These are phyloP conservation scores for Claviceps sp. DNA, from an alignment of 2,329 filamentous ascomycete species.

Conservation along the genomic window DNA sequence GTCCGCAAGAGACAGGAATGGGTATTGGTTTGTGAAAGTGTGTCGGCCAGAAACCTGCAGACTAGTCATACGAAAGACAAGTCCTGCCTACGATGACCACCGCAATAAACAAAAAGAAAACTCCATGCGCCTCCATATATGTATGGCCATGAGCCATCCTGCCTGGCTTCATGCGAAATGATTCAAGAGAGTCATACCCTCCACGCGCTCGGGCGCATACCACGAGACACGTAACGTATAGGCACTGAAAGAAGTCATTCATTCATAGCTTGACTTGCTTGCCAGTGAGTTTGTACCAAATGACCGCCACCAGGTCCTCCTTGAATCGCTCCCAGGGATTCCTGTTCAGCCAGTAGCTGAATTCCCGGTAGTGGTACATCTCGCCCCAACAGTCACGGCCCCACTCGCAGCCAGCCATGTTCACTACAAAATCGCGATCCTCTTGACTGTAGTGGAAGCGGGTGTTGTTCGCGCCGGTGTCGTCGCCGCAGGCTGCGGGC, in stretches of 20 bases:
- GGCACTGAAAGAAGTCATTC: background rate
- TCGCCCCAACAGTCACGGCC: constrained; percentile 95
- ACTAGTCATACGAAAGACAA: background rate
- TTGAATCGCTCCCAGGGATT: constrained; percentile 67
- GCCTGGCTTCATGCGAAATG: background rate
- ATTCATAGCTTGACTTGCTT: constrained; percentile 41
- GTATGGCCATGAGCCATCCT: background rate
- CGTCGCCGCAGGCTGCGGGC: constrained; percentile 71
- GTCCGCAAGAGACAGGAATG: background rate
- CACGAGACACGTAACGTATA: no score
- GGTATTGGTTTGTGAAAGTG: background rate
- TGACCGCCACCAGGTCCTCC: constrained; percentile 47
- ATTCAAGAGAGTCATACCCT: background rate
- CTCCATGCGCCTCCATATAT: background rate
- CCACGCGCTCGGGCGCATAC: no score
- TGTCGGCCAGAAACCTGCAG: background rate
- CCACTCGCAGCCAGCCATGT: constrained; percentile 98
- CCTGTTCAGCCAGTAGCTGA: constrained; percentile 82
- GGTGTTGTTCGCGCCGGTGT: constrained; percentile 48
- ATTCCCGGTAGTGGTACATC: constrained; percentile 88
- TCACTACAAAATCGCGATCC: constrained; percentile 87
- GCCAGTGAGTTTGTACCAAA: constrained; percentile 52
- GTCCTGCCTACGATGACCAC: background rate
- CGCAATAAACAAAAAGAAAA: background rate
- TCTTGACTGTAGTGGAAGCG: constrained; percentile 74